A percentile compares a stretch with the other conserved stretches of the same genome.
phyloP scores from a whole-genome alignment of 148 eudicot genomes.

The Rhododendron molle region DNA sequence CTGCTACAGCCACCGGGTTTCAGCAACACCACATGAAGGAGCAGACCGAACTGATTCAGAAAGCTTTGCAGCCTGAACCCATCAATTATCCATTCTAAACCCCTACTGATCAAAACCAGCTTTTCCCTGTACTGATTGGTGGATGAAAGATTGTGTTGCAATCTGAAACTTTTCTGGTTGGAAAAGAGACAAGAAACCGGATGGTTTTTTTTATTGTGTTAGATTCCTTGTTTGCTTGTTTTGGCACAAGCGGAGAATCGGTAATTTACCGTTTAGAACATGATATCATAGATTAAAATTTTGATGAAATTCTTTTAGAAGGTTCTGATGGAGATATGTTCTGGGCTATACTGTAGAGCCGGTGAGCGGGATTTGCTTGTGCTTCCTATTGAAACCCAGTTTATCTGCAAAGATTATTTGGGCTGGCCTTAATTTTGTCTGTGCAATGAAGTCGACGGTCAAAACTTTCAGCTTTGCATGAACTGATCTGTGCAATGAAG shows the following conservation, averaged over 20 bases:
- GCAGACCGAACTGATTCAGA: slow-evolving; percentile 59
- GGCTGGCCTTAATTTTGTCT: neutral
- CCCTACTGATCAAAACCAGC: neutral
- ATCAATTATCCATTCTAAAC: slow-evolving; percentile 20
- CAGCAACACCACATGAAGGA: slow-evolving; percentile 47
- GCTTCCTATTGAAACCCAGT: neutral
- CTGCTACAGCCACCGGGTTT: slow-evolving; percentile 70
- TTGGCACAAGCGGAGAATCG: neutral
- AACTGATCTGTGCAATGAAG: neutral
- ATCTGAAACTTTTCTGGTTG: neutral
- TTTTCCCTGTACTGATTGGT: neutral
- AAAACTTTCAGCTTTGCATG: neutral
- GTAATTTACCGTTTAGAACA: neutral
- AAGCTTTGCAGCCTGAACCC: slow-evolving; percentile 58
- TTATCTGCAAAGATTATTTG: neutral
- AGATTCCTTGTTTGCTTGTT: neutral
- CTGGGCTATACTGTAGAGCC: neutral
- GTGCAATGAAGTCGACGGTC: neutral
- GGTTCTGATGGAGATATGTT: slow-evolving; percentile 1
- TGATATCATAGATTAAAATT: neutral
- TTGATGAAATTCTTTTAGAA: neutral
- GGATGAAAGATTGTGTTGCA: neutral
- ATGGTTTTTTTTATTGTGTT: neutral
- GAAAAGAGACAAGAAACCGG: neutral
- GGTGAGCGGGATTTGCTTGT: neutral